Percentiles rank a stretch among this genome's conserved stretches.
These are phyloP conservation scores for Zygnema cylindricum DNA, from an alignment of 139 green algal genomes.

Conservation along the genomic window DNA sequence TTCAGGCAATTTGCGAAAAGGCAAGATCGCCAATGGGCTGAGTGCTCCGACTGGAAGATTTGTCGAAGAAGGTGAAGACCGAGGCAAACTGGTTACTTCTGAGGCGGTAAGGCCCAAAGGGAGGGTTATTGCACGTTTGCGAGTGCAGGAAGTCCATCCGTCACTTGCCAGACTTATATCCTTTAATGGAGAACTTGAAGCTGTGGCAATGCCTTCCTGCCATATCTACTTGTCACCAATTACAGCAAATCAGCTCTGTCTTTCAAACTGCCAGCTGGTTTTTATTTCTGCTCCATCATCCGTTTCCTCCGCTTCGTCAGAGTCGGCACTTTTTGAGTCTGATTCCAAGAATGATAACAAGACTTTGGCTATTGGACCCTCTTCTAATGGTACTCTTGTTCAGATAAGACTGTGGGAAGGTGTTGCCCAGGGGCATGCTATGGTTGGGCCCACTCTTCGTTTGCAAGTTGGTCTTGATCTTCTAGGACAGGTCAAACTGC, in stretches of 20 bases:
- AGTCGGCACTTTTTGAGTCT: not conserved
- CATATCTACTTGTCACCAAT: not conserved
- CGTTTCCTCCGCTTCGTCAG: not conserved
- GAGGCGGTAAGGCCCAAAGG: not conserved
- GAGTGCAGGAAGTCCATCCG: not conserved
- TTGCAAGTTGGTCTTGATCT: not conserved
- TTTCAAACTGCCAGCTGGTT: not conserved
- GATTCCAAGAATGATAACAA: not conserved
- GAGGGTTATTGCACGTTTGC: conserved; percentile 6
- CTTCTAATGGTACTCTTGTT: not conserved
- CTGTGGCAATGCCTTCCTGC: not conserved
- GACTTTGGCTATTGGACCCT: not conserved
- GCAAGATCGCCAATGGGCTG: not conserved
- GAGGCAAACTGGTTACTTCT: no score
- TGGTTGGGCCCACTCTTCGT: conserved; percentile 64
- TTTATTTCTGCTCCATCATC: not conserved
- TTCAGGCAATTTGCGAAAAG: not conserved
- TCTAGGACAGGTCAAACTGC: not conserved
- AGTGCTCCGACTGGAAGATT: not conserved
- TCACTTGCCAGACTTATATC: not conserved
- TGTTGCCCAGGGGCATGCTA: conserved; percentile 64
- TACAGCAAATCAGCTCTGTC: not conserved
- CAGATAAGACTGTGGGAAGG: conserved; percentile 36
- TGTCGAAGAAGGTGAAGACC: not conserved
- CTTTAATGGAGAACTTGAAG: not conserved